Conservation (phyloP, 345 rosid species). For the Ceriops tagal region DNA sequence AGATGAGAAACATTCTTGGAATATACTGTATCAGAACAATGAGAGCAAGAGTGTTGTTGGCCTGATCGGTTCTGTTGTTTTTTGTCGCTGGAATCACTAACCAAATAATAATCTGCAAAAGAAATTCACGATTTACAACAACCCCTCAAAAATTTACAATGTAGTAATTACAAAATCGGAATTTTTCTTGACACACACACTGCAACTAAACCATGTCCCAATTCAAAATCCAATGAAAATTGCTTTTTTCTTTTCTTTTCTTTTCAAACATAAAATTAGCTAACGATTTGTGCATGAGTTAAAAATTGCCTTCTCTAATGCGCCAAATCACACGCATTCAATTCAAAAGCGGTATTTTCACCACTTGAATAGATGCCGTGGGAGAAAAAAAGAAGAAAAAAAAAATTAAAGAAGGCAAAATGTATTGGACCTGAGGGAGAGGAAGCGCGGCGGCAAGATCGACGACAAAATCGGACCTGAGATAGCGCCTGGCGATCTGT, state of each 20-base stretch:
- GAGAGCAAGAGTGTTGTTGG: constrained; percentile 60
- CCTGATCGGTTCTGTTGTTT: constrained; percentile 51
- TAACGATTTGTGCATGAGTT: neutral
- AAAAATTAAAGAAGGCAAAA: too few relatives aligned
- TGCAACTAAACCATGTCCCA: neutral
- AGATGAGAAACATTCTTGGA: constrained; percentile 71
- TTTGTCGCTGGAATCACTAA: constrained; percentile 57
- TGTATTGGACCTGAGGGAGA: constrained; percentile 1
- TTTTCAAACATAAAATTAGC: neutral
- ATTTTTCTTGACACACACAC: neutral
- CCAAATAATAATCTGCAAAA: constrained; percentile 62
- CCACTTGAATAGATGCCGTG: too few relatives aligned
- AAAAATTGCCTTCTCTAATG: neutral
- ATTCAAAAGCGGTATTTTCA: too few relatives aligned
- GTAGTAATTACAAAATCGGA: too few relatives aligned
- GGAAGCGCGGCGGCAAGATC: constrained; percentile 4
- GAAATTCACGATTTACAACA: too few relatives aligned
- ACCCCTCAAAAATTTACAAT: too few relatives aligned
- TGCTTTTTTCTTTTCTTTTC: neutral
- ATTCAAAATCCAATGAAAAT: neutral
- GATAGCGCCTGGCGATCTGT: constrained; percentile 63
- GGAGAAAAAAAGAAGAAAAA: too few relatives aligned
- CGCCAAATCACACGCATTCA: neutral
- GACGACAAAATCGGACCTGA: constrained; percentile 40
- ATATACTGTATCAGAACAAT: constrained; percentile 73